Conservation (phyloP, 352 stramenopile species). For the Phytophthora sp. region DNA sequence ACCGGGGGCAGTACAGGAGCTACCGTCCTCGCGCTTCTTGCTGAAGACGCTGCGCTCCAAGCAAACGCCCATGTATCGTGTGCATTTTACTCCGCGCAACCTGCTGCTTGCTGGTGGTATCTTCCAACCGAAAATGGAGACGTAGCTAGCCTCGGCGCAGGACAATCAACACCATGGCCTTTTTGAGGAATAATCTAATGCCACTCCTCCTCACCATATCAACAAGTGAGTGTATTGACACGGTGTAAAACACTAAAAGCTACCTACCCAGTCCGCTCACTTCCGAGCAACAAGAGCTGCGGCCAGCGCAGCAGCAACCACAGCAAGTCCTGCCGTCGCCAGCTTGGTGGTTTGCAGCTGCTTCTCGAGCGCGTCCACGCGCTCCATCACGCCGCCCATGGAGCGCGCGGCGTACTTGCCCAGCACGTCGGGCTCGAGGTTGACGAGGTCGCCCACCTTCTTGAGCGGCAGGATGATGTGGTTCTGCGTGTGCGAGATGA, state of each 20-base stretch:
- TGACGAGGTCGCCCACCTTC: slow-evolving; percentile 85
- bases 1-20: slow-evolving; percentile 51
- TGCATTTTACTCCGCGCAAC: slow-evolving; percentile 86
- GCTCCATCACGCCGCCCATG: slow-evolving; percentile 64
- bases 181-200: slow-evolving; percentile 39
- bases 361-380: slow-evolving; percentile 65
- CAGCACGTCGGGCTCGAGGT: slow-evolving; percentile 93
- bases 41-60: slow-evolving; percentile 87
- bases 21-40: slow-evolving; percentile 75
- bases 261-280: slow-evolving; percentile 5
- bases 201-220: slow-evolving; percentile 6
- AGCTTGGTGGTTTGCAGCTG: slow-evolving; percentile 47
- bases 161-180: slow-evolving; percentile 2
- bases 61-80: slow-evolving; percentile 83
- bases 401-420: slow-evolving; percentile 91
- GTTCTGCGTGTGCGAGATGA: slow-evolving; percentile 98
- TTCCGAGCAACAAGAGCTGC: slow-evolving; percentile 38
- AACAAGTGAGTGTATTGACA: slow-evolving; percentile 9
- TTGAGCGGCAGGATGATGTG: slow-evolving; percentile 96
- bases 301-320: slow-evolving; percentile 35
- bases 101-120: slow-evolving; percentile 77
- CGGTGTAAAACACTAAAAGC: neutral
- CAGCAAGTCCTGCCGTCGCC: slow-evolving; percentile 31
- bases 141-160: slow-evolving; percentile 30
- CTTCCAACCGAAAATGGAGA: slow-evolving; percentile 66